Conservation (phyloP, 2,329 filamentous ascomycete species). For the Microdochium bolleyi region DNA sequence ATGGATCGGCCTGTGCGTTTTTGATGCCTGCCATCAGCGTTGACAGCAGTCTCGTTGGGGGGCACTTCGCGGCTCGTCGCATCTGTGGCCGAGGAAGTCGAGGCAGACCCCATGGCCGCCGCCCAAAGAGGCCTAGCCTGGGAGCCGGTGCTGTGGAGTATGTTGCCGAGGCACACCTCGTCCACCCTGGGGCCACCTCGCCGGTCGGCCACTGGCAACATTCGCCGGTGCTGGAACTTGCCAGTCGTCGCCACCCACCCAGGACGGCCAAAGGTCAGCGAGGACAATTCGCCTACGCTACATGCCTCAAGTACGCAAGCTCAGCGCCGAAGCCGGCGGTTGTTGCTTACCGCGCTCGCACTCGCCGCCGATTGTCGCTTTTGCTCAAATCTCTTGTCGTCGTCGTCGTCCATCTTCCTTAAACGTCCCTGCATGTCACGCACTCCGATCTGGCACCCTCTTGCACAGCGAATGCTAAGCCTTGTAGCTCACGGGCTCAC, state of each 20-base stretch:
- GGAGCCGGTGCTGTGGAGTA: conserved; percentile 47
- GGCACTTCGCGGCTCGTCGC: neutral
- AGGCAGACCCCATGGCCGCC: neutral
- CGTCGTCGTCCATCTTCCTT: too few species aligned
- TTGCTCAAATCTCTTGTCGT: too few species aligned
- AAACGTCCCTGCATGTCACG: too few species aligned
- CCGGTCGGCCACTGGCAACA: conserved; percentile 16
- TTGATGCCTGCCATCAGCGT: neutral
- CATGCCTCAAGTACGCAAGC: too few species aligned
- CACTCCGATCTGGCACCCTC: too few species aligned
- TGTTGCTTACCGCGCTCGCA: too few species aligned
- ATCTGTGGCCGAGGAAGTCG: neutral
- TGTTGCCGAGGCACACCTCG: conserved; percentile 36
- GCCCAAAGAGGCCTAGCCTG: neutral
- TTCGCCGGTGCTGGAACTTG: neutral
- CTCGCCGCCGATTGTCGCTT: too few species aligned
- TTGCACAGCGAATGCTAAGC: too few species aligned
- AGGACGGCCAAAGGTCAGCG: too few species aligned
- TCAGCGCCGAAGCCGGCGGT: too few species aligned
- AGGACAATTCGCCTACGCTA: neutral
- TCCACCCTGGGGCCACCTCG: conserved; percentile 57
- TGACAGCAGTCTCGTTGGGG: neutral
- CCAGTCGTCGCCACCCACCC: neutral
- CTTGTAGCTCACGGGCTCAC: neutral
- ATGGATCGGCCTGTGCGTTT: neutral